Percentiles rank a stretch among this genome's conserved stretches.
These are phyloP conservation scores for Pseudogymnoascus sp. DNA, from an alignment of 2,329 filamentous ascomycete species.

Conservation along the genomic window DNA sequence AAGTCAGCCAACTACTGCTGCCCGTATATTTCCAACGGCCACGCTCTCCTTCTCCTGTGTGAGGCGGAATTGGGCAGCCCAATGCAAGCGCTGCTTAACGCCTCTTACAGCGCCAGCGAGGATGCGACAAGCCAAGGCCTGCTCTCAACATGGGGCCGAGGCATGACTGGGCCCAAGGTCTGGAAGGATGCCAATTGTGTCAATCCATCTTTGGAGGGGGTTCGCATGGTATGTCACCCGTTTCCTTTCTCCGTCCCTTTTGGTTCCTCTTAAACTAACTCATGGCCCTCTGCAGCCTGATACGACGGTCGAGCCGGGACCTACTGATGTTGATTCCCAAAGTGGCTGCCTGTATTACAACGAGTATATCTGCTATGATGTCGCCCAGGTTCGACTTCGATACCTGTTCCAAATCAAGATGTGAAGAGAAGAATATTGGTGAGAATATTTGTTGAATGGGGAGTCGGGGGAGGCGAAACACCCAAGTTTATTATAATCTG, in stretches of 20 bases:
- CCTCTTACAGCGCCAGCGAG: slow-evolving; percentile 57
- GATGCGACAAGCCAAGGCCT: slow-evolving; percentile 53
- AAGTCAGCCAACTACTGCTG: slow-evolving; percentile 78
- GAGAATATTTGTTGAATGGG: background rate
- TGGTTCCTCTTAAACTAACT: slow-evolving; percentile 9
- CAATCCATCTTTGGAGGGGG: slow-evolving; percentile 56
- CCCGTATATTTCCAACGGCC: slow-evolving; percentile 52
- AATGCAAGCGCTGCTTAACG: slow-evolving; percentile 53
- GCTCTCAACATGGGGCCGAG: slow-evolving; percentile 65
- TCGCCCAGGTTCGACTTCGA: slow-evolving; percentile 35
- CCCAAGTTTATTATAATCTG: background rate
- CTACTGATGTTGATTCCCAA: slow-evolving; percentile 35
- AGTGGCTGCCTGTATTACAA: slow-evolving; percentile 55
- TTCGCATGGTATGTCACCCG: slow-evolving; percentile 56
- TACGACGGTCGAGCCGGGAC: slow-evolving; percentile 36
- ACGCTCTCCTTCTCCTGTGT: slow-evolving; percentile 71
- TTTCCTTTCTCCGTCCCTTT: background rate
- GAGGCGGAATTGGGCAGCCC: slow-evolving; percentile 76
- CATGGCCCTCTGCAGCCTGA: slow-evolving; percentile 41
- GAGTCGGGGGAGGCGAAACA: too few species aligned
- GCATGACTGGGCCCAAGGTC: slow-evolving; percentile 51
- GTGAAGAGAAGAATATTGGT: background rate
- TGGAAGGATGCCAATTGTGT: slow-evolving; percentile 73
- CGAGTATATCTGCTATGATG: slow-evolving; percentile 66
- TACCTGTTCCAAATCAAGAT: background rate